Evolutionary conservation across 2,329 filamentous ascomycete species (phyloP), one percentile per base, ranked within the genome.

Genomic region (Alternaria infectoria): DNA sequence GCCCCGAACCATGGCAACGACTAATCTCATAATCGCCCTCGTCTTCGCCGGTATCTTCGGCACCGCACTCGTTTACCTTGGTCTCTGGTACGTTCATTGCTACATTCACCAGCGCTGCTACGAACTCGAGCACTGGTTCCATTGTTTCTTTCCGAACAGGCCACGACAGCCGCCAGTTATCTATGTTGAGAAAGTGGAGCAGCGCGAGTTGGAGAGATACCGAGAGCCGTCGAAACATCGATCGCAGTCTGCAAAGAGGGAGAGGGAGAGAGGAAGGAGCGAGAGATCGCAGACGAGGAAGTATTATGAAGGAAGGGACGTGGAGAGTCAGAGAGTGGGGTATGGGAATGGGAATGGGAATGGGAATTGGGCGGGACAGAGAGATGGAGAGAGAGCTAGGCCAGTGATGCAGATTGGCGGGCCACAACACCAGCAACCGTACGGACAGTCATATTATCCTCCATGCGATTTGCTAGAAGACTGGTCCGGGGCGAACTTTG

Each of bases 11-110:
- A 71, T 72, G 74, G 50, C 49, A 1, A 67, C 54, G 10, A 63
- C 66, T 0, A 68, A 62, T 7, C 58, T 73, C 8, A 68, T 71
- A 26, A 49, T 68, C 19, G 69, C 74, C 9, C 58, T 75, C 1
- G 51, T 68, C 3, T 65, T 72, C 26, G 68, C 72, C 9, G 64
- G 59, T 6, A 25, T 73, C 19, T 74, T 74, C 52, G 73, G 74
- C 13, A 46, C 68, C 0, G 56, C 57, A 4, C 28, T 75, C 6
- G 57, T 76, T 2, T 74, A 66, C 54, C 55, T 70, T 5, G 57
- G 47, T 2, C 32, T 75, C 2, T 74, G 69, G 62, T 69, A 59
- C 23, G 23, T 70, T 1, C 64, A 69, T 8, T 55, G 61, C 23
- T 75, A 62, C 28, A 65, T 76, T 10, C 62, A 70, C 19, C 52